phyloP scores from a whole-genome alignment of 2,329 filamentous ascomycete genomes.

The Fusarium circinatum region DNA sequence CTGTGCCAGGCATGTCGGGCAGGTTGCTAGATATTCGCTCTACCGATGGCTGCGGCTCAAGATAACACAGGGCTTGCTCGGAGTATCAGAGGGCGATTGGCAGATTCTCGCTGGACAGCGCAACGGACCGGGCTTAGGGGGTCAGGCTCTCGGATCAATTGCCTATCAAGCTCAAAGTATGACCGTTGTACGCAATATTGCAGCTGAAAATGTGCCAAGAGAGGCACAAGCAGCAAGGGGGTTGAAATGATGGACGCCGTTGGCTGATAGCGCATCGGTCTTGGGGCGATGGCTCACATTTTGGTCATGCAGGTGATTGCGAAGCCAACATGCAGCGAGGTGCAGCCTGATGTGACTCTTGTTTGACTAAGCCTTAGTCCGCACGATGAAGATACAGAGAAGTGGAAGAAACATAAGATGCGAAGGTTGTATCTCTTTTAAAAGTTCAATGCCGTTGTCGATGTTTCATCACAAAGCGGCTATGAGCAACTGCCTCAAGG shows the following conservation, averaged over 20 bases:
- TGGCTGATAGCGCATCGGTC: background rate
- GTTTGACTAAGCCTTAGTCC: background rate
- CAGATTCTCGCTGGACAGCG: background rate
- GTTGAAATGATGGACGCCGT: background rate
- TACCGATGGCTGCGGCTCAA: slow-evolving; percentile 6
- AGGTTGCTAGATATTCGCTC: slow-evolving; percentile 5
- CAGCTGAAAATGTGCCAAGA: background rate
- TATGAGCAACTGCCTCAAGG: background rate
- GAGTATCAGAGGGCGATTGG: background rate
- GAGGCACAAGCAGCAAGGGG: background rate
- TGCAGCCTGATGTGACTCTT: background rate
- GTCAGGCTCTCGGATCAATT: background rate
- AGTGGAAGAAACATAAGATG: background rate
- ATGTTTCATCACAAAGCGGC: background rate
- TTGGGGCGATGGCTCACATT: background rate
- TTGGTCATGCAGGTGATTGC: background rate
- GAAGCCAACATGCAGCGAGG: background rate
- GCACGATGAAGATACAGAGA: too few relatives aligned
- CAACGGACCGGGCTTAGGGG: background rate
- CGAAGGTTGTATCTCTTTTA: background rate
- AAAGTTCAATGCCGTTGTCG: background rate
- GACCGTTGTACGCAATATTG: background rate
- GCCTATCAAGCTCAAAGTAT: background rate
- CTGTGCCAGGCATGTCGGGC: background rate
- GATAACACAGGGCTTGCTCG: background rate